Evolutionary conservation across 768 basidiomycete genomes (phyloP).

Genomic region (Pholiota conissans): DNA sequence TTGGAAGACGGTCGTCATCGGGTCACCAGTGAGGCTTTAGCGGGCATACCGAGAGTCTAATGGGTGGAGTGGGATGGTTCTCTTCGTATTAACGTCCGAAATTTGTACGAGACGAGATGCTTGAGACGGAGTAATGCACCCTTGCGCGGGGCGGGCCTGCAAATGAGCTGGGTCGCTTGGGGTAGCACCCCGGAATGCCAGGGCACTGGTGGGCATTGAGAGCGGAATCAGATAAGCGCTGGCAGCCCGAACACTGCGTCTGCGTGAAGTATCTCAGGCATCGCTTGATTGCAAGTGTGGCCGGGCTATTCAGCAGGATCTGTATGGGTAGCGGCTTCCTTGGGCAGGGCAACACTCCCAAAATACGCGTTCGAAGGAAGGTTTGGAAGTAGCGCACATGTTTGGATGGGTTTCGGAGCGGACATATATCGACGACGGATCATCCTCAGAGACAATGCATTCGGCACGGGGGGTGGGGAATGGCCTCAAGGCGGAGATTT

Average conservation of each 20-base stretch:
- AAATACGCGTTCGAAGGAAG: background rate
- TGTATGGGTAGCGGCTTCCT: background rate
- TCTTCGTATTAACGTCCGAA: background rate
- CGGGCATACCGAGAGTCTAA: background rate
- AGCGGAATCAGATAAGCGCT: background rate
- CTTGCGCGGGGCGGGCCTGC: background rate
- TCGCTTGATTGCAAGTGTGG: background rate
- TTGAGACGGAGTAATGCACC: background rate
- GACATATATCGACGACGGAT: constrained; percentile 11
- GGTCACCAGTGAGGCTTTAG: background rate
- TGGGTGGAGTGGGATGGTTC: background rate
- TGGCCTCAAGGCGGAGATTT: constrained; percentile 12
- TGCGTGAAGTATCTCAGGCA: background rate
- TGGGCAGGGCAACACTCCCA: background rate
- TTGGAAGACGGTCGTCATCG: background rate
- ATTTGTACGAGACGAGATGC: background rate
- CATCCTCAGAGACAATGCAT: constrained; percentile 6
- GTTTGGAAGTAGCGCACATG: background rate
- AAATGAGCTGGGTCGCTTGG: background rate
- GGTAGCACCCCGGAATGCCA: background rate
- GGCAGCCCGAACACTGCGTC: background rate
- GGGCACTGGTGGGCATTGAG: background rate
- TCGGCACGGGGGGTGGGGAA: background rate
- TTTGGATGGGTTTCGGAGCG: constrained; percentile 1
- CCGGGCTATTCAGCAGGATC: background rate